These are phyloP conservation scores for Terfezia boudieri DNA, from an alignment of 495 filamentous ascomycete genomes.

Conservation along the genomic window DNA sequence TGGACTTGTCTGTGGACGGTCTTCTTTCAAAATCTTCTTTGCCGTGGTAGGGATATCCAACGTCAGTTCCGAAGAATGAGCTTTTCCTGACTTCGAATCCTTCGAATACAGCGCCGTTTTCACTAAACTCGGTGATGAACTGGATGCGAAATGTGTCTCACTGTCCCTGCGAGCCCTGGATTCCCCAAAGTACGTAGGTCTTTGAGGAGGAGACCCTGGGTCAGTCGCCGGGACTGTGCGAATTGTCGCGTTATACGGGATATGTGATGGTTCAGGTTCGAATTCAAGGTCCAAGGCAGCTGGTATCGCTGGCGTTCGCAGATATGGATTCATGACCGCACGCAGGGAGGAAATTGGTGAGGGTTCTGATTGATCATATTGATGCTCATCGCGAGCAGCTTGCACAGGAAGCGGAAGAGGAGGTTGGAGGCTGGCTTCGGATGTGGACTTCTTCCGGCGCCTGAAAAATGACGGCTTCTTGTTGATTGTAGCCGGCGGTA, in stretches of 20 bases:
- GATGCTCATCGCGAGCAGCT: conserved; percentile 19
- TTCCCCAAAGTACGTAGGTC: conserved; percentile 18
- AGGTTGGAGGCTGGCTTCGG: conserved; percentile 30
- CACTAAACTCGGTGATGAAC: background rate
- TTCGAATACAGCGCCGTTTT: background rate
- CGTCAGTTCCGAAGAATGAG: background rate
- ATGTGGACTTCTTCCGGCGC: conserved; percentile 68
- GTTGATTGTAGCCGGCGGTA: conserved; percentile 35
- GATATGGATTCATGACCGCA: conserved; percentile 74
- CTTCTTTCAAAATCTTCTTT: background rate
- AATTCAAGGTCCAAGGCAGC: conserved; percentile 1
- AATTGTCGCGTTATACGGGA: conserved; percentile 12
- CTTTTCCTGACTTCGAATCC: background rate
- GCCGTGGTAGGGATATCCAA: background rate
- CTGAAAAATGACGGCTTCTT: conserved; percentile 94
- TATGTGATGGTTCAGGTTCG: conserved; percentile 8
- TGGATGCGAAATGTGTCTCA: background rate
- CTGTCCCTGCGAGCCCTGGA: background rate
- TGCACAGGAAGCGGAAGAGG: conserved; percentile 21
- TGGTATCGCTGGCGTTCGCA: conserved; percentile 21
- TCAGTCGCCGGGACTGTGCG: conserved; percentile 18
- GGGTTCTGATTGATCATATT: conserved; percentile 23
- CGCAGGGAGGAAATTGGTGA: conserved; percentile 80
- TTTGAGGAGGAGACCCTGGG: conserved; percentile 13
- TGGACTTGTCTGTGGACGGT: conserved; percentile 17